Conservation (phyloP, 768 basidiomycete species). For the Scleroderma bovista region DNA sequence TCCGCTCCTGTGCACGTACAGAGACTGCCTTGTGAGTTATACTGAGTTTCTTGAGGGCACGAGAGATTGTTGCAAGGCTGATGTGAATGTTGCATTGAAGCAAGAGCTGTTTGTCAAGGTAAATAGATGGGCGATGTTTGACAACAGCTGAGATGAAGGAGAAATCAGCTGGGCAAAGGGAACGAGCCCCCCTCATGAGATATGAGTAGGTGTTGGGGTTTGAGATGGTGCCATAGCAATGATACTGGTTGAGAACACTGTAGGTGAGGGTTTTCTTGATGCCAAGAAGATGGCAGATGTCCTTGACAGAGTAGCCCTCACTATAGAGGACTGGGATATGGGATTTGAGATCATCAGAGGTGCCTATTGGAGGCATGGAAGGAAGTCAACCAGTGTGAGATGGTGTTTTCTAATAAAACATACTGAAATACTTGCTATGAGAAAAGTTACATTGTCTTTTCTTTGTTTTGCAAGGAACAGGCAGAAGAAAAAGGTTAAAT, state of each 20-base stretch:
- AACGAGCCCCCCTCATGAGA: too few species aligned
- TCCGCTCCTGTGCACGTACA: slow-evolving; percentile 5
- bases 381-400: too few species aligned
- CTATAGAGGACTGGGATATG: slow-evolving; percentile 12
- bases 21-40: slow-evolving; percentile 11
- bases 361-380: too few species aligned
- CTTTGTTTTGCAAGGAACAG: too few species aligned
- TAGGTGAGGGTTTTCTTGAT: slow-evolving; percentile 12
- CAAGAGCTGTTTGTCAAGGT: slow-evolving; percentile 6
- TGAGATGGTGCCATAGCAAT: not conserved
- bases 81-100: not conserved
- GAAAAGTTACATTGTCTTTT: too few species aligned
- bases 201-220: not conserved
- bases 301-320: slow-evolving; percentile 8
- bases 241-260: not conserved
- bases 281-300: slow-evolving; percentile 15
- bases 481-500: too few species aligned
- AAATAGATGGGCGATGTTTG: not conserved
- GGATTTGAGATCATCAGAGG: slow-evolving; percentile 12
- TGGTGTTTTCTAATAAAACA: too few species aligned
- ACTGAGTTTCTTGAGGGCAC: slow-evolving; percentile 1
- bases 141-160: not conserved
- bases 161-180: not conserved
- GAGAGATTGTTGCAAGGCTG: slow-evolving; percentile 2
- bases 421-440: too few species aligned